These are phyloP conservation scores for Pythium volutum DNA, from an alignment of 352 stramenopile species.

Conservation along the genomic window DNA sequence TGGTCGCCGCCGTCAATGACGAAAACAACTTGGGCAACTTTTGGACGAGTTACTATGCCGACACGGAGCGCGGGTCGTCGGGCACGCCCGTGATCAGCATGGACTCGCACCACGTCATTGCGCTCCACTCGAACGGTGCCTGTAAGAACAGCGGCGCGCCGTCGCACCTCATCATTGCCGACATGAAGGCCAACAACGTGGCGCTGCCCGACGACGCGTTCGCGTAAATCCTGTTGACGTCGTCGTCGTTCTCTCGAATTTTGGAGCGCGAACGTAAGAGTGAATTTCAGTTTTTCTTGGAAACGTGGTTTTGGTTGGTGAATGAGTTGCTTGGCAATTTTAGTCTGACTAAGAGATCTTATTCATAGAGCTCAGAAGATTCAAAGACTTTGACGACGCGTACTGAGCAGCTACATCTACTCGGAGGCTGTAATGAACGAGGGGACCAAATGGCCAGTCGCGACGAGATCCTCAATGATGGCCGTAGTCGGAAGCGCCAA, in stretches of 20 bases:
- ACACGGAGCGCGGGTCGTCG: conserved; percentile 35
- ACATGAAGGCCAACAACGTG: conserved; percentile 37
- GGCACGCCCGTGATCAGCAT: conserved; percentile 28
- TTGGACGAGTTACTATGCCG: conserved; percentile 33
- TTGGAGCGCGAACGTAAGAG: conserved; percentile 1
- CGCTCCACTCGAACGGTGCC: conserved; percentile 31
- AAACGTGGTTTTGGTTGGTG: no score
- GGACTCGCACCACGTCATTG: conserved; percentile 27
- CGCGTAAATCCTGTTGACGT: conserved; percentile 20
- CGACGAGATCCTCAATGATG: conserved; percentile 21
- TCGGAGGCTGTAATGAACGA: background rate
- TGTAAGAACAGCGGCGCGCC: conserved; percentile 34
- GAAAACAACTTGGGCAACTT: conserved; percentile 27
- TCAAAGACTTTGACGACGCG: no score
- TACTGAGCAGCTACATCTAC: no score
- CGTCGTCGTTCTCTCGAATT: background rate
- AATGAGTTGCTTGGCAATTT: no score
- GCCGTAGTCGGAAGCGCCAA: conserved; percentile 3
- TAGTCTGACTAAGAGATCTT: no score
- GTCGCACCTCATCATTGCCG: conserved; percentile 37
- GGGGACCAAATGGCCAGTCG: background rate
- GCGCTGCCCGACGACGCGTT: conserved; percentile 33
- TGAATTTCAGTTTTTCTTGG: background rate
- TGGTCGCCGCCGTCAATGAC: conserved; percentile 25
- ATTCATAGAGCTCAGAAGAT: no score